Percentiles rank a stretch among this genome's conserved stretches.
These are phyloP conservation scores for Fusarium tuaranense DNA, from an alignment of 2,329 filamentous ascomycete genomes.

Conservation along the genomic window DNA sequence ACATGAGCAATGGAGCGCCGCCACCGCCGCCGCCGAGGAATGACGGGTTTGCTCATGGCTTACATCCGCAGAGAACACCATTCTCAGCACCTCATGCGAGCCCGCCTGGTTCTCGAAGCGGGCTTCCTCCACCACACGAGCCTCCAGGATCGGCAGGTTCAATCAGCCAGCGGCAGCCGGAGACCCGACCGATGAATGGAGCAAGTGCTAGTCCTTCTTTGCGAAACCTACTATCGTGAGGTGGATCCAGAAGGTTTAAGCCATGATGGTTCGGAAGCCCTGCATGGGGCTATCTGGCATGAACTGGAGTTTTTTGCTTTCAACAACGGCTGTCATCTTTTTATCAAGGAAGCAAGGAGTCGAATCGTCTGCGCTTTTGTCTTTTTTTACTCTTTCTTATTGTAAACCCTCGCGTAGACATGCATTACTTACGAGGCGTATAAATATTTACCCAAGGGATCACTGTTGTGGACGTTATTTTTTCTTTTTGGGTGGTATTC, in stretches of 20 bases:
- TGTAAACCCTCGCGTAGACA: neutral
- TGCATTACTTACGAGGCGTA: neutral
- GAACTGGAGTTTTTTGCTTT: neutral
- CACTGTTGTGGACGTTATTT: slow-evolving; percentile 16
- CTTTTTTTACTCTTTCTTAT: neutral
- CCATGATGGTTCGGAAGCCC: neutral
- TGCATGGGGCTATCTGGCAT: neutral
- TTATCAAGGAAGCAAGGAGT: neutral
- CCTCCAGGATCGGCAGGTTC: slow-evolving; percentile 35
- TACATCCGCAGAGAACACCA: slow-evolving; percentile 55
- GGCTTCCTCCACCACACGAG: slow-evolving; percentile 46
- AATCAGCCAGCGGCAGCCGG: slow-evolving; percentile 47
- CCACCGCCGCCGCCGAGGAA: slow-evolving; percentile 44
- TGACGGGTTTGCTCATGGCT: slow-evolving; percentile 54
- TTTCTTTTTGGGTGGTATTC: slow-evolving; percentile 1
- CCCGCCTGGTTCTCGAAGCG: slow-evolving; percentile 58
- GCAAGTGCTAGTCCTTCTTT: slow-evolving; percentile 83
- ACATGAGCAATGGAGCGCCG: slow-evolving; percentile 49
- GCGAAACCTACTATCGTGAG: slow-evolving; percentile 76
- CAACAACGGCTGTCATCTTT: neutral
- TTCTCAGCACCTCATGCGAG: slow-evolving; percentile 59
- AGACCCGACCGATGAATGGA: slow-evolving; percentile 66
- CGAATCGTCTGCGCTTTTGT: neutral
- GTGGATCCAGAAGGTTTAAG: neutral
- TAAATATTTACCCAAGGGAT: slow-evolving; percentile 8